Base-by-base conservation (phyloP, 768 basidiomycete genomes). In the Mycena olivaceomarginata region DNA sequence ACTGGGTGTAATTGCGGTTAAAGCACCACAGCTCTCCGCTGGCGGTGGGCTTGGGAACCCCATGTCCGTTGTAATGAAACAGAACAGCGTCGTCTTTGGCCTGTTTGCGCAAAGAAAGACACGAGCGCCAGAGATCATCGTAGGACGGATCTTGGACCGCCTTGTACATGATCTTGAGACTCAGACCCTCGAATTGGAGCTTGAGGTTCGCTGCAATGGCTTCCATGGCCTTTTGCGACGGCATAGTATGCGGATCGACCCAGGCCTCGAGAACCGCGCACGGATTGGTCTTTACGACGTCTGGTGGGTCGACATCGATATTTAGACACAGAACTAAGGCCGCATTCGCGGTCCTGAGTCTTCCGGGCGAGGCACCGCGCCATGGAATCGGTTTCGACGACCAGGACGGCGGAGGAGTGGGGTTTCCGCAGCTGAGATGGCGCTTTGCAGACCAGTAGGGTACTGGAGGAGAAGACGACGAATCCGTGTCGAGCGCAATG, bases 21-120 rank as follows among this genome's bases (percentile, higher is more conserved):
- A 99, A 99, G 72, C 98, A 98, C 98, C 98, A 99, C 68, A 99
- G 90, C 85, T 99, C 98, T 31, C 98, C 96, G 78, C 96, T 97
- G 0, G 95, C 90, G 0, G 98, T 99, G 13, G 98, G 98, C 82
- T 96, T 98, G 2, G 98, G 98, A 25, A 99, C 98, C 31, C 98
- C 98, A 77, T 99, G 98, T 4, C 98, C 98, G 79, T 99, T 99
- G 87, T 99, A 99, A 86, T 99, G 97, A 85, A 99, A 98, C 40
- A 99, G 88, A 9, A 97, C 94, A 2, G 98, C 94, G 82, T 99
- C 98, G 48, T 97, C 95, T 84, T 97, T 97, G 1, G 98, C 97
- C 66, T 94, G 92, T 81, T 95, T 96, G 71, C 98, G 93, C 53
- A 98, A 86, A 25, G 90, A 93, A 72, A 93, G 89, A 82, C 97